Conservation (phyloP, 2,329 filamentous ascomycete species). For the Aureobasidium namibiae region DNA sequence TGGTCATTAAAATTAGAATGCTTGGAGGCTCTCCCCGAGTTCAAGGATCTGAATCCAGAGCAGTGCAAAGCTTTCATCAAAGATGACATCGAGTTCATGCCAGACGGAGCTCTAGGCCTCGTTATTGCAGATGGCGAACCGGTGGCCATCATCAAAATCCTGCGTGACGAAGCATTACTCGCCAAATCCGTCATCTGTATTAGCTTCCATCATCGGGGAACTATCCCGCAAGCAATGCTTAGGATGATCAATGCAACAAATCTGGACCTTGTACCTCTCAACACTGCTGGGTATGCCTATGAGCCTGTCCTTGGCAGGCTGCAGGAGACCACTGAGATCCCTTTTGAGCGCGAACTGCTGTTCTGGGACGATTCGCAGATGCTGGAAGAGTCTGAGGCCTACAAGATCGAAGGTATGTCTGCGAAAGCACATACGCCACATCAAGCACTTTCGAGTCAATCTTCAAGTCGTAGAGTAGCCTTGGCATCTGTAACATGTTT, state of each 20-base stretch:
- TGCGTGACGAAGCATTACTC: not conserved
- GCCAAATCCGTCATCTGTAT: not conserved
- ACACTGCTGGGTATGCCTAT: not conserved
- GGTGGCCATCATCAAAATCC: not conserved
- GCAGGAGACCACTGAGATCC: conserved; percentile 9
- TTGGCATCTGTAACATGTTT: too few species aligned
- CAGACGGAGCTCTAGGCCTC: not conserved
- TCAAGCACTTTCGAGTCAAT: too few species aligned
- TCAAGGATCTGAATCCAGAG: not conserved
- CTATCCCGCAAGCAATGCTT: not conserved
- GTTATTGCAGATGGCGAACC: not conserved
- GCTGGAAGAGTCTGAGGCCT: conserved; percentile 14
- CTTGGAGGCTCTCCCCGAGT: not conserved
- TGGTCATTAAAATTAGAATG: not conserved
- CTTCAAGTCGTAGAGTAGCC: too few species aligned
- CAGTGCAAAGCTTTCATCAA: not conserved
- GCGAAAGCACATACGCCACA: too few species aligned
- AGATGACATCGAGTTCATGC: not conserved
- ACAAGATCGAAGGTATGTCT: not conserved
- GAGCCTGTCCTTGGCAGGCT: conserved; percentile 7
- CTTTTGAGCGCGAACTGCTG: conserved; percentile 12
- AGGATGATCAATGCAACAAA: not conserved
- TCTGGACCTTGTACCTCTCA: not conserved
- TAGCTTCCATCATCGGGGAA: not conserved
- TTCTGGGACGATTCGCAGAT: conserved; percentile 24